These are phyloP conservation scores for Trichoderma orchidacearum DNA, from an alignment of 495 filamentous ascomycete genomes.

Conservation along the genomic window DNA sequence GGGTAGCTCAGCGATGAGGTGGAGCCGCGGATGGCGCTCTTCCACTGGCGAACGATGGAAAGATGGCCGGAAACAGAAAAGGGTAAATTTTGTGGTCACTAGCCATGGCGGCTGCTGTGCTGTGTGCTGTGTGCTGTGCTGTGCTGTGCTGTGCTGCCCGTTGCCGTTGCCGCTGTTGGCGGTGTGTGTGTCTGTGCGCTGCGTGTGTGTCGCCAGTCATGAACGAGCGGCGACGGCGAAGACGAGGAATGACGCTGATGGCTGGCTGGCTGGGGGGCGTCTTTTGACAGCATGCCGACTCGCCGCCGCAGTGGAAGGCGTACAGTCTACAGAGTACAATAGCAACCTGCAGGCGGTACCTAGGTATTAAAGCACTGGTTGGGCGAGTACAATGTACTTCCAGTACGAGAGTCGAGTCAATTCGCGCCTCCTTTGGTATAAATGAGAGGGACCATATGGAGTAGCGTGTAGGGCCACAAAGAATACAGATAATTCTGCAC, in stretches of 20 bases:
- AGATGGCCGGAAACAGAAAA: background rate
- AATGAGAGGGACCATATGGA: background rate
- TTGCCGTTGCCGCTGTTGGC: background rate
- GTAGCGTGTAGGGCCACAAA: background rate
- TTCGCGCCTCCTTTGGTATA: background rate
- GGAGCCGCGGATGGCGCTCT: background rate
- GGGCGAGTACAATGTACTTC: too few species aligned
- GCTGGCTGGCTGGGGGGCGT: background rate
- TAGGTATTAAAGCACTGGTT: too few species aligned
- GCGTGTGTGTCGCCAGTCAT: background rate
- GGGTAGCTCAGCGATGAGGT: background rate
- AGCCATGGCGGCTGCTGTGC: background rate
- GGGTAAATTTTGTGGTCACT: background rate
- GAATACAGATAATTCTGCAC: background rate
- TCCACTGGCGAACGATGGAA: too few species aligned
- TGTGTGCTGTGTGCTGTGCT: background rate
- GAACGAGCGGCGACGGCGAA: background rate
- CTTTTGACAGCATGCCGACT: background rate
- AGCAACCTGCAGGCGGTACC: background rate
- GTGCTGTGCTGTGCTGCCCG: background rate
- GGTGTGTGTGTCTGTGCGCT: background rate
- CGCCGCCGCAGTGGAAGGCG: too few species aligned
- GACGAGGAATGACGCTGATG: background rate
- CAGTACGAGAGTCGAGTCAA: too few species aligned
- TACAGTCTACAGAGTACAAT: too few species aligned